Evolutionary conservation across 441 rosid species (phyloP).

Genomic region (Erodium moschatum): DNA sequence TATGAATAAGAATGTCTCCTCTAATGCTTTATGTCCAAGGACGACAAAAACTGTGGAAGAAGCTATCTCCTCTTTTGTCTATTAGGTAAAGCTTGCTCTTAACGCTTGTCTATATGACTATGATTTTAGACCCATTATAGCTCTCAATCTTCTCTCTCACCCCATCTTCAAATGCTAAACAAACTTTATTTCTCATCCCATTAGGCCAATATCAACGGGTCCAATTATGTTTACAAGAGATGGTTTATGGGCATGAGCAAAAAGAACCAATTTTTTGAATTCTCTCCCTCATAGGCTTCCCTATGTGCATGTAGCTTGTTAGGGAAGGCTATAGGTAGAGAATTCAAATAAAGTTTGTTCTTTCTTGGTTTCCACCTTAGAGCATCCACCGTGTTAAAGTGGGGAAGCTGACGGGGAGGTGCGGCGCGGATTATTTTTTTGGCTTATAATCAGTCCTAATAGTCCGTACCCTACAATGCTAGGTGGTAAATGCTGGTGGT

Average conservation of each 20-base stretch:
- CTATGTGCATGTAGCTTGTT: neutral
- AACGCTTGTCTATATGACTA: neutral
- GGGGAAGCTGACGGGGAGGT: no score
- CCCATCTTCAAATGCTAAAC: no score
- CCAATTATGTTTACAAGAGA: no score
- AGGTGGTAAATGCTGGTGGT: no score
- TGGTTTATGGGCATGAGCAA: neutral
- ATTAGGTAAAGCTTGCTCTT: neutral
- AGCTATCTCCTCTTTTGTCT: neutral
- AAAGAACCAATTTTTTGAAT: constrained; percentile 19
- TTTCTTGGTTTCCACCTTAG: neutral
- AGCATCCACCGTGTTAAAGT: no score
- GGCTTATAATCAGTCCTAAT: no score
- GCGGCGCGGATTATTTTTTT: no score
- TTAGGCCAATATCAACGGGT: no score
- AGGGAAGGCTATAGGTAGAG: constrained; percentile 18
- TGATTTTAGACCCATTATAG: no score
- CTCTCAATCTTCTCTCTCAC: no score
- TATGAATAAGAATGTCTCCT: neutral
- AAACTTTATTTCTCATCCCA: no score
- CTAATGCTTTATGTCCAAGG: neutral
- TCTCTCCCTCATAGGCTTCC: constrained; percentile 35
- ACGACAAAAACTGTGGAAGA: neutral
- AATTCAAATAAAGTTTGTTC: constrained; percentile 22
- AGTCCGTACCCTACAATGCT: no score